Evolutionary conservation across 352 stramenopile species (phyloP), one percentile per base, ranked within the genome.

Genomic region (Thraustochytrium striatum): DNA sequence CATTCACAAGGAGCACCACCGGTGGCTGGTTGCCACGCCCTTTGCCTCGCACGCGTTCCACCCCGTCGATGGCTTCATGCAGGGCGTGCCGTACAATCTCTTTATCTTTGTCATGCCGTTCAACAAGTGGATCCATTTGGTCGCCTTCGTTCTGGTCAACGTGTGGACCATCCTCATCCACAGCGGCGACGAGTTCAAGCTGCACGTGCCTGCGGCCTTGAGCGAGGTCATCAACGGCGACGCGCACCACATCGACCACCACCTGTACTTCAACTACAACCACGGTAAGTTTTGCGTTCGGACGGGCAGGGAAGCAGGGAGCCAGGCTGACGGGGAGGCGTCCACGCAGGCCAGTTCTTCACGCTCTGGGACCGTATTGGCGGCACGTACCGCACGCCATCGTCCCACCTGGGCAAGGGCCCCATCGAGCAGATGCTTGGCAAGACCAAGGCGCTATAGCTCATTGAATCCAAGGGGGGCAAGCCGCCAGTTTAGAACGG

Each of bases 111-210:
- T 89, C 7, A 88, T 90, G 72, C 88, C 88, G 16, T 84, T 91
- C 35, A 86, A 92, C 79, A 83, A 83, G 53, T 69, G 72, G 55
- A 44, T 72, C 25, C 90, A 89, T 83, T 84, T 92, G 39, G 84
- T 80, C 52, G 79, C 89, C 21, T 92, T 91, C 72, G 35, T 86
- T 19, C 61, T 85, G 0, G 86, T 91, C 65, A 92, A 92, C 81
- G 89, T 88, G 62, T 92, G 88, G 88, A 91, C 88, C 19, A 89
- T 92, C 80, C 89, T 85, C 78, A 92, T 92, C 82, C 88, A 92
- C 81, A 87, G 89, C 70, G 88, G 86, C 0, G 78, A 86, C 57
- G 84, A 89, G 79, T 44, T 91, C 57, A 80, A 86, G 38, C 83
- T 87, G 61, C 89, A 89, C 81, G 81, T 85, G 72, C 65, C 65